Conservation (phyloP, 2,329 filamentous ascomycete species). For the Boeremia lycopersici region DNA sequence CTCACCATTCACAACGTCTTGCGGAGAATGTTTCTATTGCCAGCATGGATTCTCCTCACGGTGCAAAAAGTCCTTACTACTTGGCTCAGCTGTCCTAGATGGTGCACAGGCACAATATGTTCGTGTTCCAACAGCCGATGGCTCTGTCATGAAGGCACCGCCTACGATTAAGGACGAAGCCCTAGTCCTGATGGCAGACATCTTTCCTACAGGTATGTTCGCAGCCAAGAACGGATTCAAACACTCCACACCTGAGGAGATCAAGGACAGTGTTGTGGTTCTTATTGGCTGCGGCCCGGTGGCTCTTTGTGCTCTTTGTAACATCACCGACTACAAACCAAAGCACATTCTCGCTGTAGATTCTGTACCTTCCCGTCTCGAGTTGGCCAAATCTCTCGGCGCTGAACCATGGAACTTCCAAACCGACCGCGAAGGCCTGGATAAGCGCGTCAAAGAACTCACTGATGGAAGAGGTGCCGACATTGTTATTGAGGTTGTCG, state of each 20-base stretch:
- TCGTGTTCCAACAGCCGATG: constrained; percentile 75
- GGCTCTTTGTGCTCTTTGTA: constrained; percentile 81
- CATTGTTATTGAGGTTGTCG: constrained; percentile 69
- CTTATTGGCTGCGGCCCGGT: constrained; percentile 82
- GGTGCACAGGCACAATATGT: constrained; percentile 82
- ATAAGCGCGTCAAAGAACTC: constrained; percentile 72
- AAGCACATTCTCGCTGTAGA: constrained; percentile 81
- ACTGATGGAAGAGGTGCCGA: constrained; percentile 85
- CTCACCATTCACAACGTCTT: constrained; percentile 72
- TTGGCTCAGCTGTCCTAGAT: constrained; percentile 72
- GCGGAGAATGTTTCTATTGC: constrained; percentile 83
- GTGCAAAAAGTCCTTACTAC: constrained; percentile 72
- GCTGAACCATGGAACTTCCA: constrained; percentile 84
- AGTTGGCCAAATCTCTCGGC: constrained; percentile 73
- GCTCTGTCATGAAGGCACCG: constrained; percentile 77
- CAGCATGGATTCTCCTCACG: constrained; percentile 75
- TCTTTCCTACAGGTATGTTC: constrained; percentile 85
- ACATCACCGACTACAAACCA: constrained; percentile 75
- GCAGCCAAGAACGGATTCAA: constrained; percentile 80
- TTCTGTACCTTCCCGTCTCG: constrained; percentile 74
- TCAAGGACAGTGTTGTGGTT: constrained; percentile 72
- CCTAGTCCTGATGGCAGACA: constrained; percentile 88
- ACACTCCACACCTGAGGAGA: constrained; percentile 62
- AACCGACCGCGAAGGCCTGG: constrained; percentile 67
- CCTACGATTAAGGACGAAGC: constrained; percentile 73